Base-by-base conservation (phyloP, 2,329 filamentous ascomycete species). In the Coniochaeta sp. region DNA sequence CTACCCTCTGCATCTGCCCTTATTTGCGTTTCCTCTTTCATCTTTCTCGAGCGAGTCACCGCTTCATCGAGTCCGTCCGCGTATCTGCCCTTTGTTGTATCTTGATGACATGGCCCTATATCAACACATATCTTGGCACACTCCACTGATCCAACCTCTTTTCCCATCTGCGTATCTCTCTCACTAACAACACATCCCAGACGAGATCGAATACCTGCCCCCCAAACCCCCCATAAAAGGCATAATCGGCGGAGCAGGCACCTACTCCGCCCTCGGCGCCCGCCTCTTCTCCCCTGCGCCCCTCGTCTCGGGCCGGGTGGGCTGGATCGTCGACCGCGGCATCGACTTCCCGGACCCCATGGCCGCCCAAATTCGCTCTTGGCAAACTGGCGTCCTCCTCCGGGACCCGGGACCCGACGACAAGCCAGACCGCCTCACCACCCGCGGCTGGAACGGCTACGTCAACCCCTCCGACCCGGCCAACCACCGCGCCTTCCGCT, bases 391-490 rank as follows among this genome's bases (percentile, higher is more conserved):
- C 6, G 89, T 85, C 22, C 69, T 91, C 17, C 77, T 95, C 64
- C 84, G 92, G 58, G n/a, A n/a, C n/a, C n/a, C n/a, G n/a, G n/a
- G n/a, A n/a, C 76, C 84, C 56, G 7, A 36, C 34, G 12, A 32
- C 30, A 86, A 89, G 59, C 77, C 79, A 1, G 73, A 81, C 7
- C 85, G 90, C 26, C 79, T 90, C 57, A 98, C 93, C 2, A 99
- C 95, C 0, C 85, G 91, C 54, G 93, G 89, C 54, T 96, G 91
- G 91, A 98, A 98, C 72, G 90, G 90, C 57, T 98, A 98, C 71
- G 85, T 88, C 38, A n/a, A 16, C 16, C 4, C 38, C 38, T 40
- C 40, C 85, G 86, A 61, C 19, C n/a, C 30, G n/a, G 30, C n/a
- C n/a, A n/a, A 38, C 84, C 90, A 86, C 64, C 79, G 82, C 74